Base-by-base conservation (phyloP, 495 filamentous ascomycete species). In the Annulohypoxylon moriforme region DNA sequence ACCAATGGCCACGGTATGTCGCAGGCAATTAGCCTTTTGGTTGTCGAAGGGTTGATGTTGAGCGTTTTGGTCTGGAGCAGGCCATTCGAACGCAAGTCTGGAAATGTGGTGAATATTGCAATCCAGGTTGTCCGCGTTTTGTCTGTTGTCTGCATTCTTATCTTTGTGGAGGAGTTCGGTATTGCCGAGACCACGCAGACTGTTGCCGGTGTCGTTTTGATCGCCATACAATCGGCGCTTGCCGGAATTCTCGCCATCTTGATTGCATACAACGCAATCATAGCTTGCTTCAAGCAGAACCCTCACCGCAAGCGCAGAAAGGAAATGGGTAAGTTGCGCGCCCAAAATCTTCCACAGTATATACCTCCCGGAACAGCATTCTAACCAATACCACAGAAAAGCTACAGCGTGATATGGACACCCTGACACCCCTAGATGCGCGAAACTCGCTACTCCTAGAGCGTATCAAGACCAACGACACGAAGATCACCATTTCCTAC, bases 151-250 rank as follows among this genome's bases (percentile, higher is more conserved):
- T 97, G 95, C 79, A 93, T 98, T 72, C 79, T 99, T 73, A 85
- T 98, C 29, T 99, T 98, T 75, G 95, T 98, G 16, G 92, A 98
- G 75, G 89, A 98, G 79, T 90, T 99, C 47, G 93, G 93, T 38
- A 90, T 99, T 68, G 85, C 91, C 4, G 92, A 97, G 74, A 96
- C 94, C 9, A 98, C 96, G n/a, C 94, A 98, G 81, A 98, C 96
- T 1, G 87, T 98, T 67, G 87, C 86, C 13, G 96, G 96, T 42
- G 89, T 98, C 29, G 91, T 95, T 11, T 84, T 99, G 47, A 95
- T 99, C 65, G 95, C 89, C 46, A 85, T 98, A 16, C 96, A 99
- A 80, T 93, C 92, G 0, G 88, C 90, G 6, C 83, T 99, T 59
- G 96, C 96, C 1, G 94, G 86, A 62, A 79, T 91, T 33, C 85